Conservation (phyloP, 140 eudicot species). For the Anethum foeniculum region DNA sequence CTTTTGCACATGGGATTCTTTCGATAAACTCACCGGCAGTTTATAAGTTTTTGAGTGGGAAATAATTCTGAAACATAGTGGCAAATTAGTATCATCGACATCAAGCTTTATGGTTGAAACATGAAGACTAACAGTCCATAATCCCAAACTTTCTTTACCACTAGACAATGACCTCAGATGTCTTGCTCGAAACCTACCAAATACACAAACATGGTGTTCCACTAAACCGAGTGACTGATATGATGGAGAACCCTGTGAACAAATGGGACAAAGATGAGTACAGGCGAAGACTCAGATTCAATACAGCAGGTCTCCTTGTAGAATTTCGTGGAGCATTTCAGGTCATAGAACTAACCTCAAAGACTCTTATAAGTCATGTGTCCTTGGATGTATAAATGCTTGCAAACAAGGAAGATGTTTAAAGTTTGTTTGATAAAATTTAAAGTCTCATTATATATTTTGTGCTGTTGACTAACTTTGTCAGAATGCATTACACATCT, state of each 20-base stretch:
- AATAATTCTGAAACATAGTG: slow-evolving; percentile 89
- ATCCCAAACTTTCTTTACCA: slow-evolving; percentile 61
- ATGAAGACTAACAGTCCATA: slow-evolving; percentile 76
- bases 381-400: neutral
- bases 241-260: slow-evolving; percentile 59
- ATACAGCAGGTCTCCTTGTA: neutral
- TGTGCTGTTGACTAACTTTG: neutral
- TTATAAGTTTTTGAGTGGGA: slow-evolving; percentile 81
- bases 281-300: slow-evolving; percentile 1
- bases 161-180: slow-evolving; percentile 54
- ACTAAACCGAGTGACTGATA: slow-evolving; percentile 26
- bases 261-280: slow-evolving; percentile 8
- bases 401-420: neutral
- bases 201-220: slow-evolving; percentile 61
- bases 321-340: neutral
- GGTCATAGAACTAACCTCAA: neutral
- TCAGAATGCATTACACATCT: neutral
- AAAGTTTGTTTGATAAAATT: neutral
- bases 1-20: neutral
- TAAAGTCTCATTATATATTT: neutral
- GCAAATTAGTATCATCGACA: slow-evolving; percentile 86
- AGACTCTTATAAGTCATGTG: neutral
- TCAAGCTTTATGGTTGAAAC: slow-evolving; percentile 88
- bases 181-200: slow-evolving; percentile 74
- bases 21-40: slow-evolving; percentile 52